Conservation (phyloP, 1,284 basidiomycete genomes). For the Bondarzewia mesenterica region DNA sequence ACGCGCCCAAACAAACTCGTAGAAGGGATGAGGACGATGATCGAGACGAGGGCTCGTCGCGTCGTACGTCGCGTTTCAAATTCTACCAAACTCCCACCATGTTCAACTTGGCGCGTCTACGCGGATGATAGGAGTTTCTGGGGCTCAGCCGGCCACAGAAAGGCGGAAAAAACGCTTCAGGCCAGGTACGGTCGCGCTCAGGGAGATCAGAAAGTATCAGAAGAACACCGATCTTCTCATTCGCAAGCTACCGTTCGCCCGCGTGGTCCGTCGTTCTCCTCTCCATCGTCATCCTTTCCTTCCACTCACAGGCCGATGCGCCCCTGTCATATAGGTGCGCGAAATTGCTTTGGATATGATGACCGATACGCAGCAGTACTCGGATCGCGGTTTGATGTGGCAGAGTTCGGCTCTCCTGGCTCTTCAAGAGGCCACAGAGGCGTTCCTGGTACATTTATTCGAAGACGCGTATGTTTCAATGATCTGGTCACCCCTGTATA, state of each 20-base stretch:
- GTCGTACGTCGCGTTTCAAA: neutral
- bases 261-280: constrained; percentile 56
- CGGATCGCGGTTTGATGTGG: constrained; percentile 70
- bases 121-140: neutral
- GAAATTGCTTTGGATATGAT: constrained; percentile 87
- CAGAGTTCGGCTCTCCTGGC: constrained; percentile 87
- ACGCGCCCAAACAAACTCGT: constrained; percentile 25
- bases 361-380: constrained; percentile 60
- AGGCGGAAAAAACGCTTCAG: constrained; percentile 47
- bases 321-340: constrained; percentile 55
- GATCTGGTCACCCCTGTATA: constrained; percentile 5
- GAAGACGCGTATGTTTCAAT: constrained; percentile 91
- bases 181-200: constrained; percentile 83
- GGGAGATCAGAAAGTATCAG: constrained; percentile 91
- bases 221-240: constrained; percentile 86
- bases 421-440: constrained; percentile 91
- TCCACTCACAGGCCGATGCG: neutral
- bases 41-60: constrained; percentile 7
- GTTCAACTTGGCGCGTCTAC: no score
- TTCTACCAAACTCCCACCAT: no score
- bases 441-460: constrained; percentile 89
- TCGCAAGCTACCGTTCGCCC: constrained; percentile 84
- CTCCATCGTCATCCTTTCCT: neutral
- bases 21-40: neutral
- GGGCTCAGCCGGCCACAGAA: neutral